Conservation (phyloP, 73 alveolate genomes). For the Durusdinium trenchii region DNA sequence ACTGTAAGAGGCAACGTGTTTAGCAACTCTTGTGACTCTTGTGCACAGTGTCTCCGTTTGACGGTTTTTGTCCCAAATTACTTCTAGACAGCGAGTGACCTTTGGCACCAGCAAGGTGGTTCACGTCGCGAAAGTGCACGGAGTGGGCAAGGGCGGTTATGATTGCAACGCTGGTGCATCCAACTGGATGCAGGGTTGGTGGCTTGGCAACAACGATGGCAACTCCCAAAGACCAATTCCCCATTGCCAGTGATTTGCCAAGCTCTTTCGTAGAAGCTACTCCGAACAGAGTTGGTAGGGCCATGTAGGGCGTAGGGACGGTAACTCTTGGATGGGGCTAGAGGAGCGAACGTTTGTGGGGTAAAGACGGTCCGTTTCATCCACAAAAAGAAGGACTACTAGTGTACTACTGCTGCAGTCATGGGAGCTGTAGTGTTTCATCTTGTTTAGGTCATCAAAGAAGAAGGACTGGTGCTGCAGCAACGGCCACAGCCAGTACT, state of each 20-base stretch:
- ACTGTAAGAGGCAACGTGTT: not conserved
- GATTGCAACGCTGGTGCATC: conserved; percentile 73
- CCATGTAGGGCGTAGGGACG: too few species aligned
- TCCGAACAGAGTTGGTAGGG: not conserved
- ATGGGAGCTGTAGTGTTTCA: too few species aligned
- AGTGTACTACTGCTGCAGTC: too few species aligned
- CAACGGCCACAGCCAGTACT: not conserved
- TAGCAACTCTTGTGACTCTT: not conserved
- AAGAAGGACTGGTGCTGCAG: conserved; percentile 78
- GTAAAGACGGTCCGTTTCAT: too few species aligned
- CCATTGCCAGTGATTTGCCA: too few species aligned
- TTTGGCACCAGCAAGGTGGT: not conserved
- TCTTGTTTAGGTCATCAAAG: conserved; percentile 7
- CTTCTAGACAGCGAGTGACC: not conserved
- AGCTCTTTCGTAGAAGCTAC: not conserved
- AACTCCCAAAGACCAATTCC: too few species aligned
- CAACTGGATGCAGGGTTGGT: conserved; percentile 76
- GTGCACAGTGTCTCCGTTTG: too few species aligned
- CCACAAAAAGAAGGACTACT: too few species aligned
- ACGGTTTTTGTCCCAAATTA: too few species aligned
- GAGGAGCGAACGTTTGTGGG: too few species aligned
- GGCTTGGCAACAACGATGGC: not conserved
- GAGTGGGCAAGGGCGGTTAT: conserved; percentile 54
- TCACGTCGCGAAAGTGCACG: not conserved
- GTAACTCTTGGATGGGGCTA: too few species aligned